These are phyloP conservation scores for Aspergillus sp. DNA, from an alignment of 2,329 filamentous ascomycete species.

Conservation along the genomic window DNA sequence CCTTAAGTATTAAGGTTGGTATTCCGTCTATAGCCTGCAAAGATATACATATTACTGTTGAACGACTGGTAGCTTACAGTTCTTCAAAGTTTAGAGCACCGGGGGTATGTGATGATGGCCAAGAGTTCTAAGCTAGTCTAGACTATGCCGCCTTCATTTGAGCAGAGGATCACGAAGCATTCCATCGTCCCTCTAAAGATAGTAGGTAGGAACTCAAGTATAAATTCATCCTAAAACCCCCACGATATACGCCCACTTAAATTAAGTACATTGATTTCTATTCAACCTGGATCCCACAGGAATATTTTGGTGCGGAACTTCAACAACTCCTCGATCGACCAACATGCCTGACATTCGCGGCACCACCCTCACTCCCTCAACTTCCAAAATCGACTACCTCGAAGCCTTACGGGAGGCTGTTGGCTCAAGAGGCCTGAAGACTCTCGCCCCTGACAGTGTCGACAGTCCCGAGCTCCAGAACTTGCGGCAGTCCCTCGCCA, in stretches of 20 bases:
- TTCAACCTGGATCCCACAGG: not conserved
- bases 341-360: not conserved
- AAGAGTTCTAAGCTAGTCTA: not conserved
- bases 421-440: not conserved
- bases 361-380: not conserved
- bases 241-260: not conserved
- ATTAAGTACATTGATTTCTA: not conserved
- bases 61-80: too few species aligned
- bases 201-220: not conserved
- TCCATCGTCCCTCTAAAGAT: not conserved
- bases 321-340: not conserved
- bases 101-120: not conserved
- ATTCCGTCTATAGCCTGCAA: too few species aligned
- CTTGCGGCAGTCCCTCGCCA: not conserved
- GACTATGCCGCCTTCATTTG: not conserved
- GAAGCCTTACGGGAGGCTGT: slow-evolving; percentile 1
- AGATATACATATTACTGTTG: too few species aligned
- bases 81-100: not conserved
- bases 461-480: not conserved
- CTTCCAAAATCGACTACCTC: not conserved
- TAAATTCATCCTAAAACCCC: not conserved
- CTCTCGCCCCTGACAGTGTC: not conserved
- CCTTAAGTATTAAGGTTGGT: too few species aligned
- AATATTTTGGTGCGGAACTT: not conserved
- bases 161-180: not conserved